These are phyloP conservation scores for Agrocybe chaxingu DNA, from an alignment of 768 basidiomycete genomes.

Conservation along the genomic window DNA sequence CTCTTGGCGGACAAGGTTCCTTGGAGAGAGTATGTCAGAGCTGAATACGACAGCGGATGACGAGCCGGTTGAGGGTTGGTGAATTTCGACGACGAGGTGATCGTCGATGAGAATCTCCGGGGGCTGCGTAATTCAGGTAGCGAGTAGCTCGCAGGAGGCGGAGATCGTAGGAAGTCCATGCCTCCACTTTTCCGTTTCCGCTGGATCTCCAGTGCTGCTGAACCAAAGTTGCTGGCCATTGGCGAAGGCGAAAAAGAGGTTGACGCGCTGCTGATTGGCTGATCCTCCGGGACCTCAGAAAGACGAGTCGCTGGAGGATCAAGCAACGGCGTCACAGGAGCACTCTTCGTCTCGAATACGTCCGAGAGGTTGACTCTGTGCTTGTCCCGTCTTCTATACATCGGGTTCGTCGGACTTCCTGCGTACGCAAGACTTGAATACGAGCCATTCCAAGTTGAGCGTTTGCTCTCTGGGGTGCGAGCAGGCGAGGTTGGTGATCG, in stretches of 20 bases:
- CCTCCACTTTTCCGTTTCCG: conserved; percentile 49
- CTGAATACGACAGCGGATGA: conserved; percentile 65
- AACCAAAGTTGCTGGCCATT: conserved; percentile 45
- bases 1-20: conserved; percentile 70
- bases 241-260: conserved; percentile 14
- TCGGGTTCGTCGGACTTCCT: conserved; percentile 42
- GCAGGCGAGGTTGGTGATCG: conserved; percentile 24
- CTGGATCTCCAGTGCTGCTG: conserved; percentile 59
- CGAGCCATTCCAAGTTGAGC: conserved; percentile 76
- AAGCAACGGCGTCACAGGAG: conserved; percentile 24
- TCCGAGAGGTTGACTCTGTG: conserved; percentile 53
- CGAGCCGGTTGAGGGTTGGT: conserved; percentile 58
- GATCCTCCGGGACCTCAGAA: conserved; percentile 16
- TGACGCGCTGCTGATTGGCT: conserved; percentile 10
- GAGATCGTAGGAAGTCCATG: conserved; percentile 41
- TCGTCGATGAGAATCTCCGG: conserved; percentile 30
- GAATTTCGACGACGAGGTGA: conserved; percentile 54
- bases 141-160: conserved; percentile 28
- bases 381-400: conserved; percentile 45
- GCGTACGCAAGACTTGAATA: conserved; percentile 48
- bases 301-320: conserved; percentile 14
- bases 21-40: conserved; percentile 59
- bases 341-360: conserved; percentile 35
- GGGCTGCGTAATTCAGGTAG: conserved; percentile 26
- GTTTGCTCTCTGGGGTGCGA: conserved; percentile 38